Conservation (phyloP, 2,329 filamentous ascomycete genomes). For the Blastomyces silverae region DNA sequence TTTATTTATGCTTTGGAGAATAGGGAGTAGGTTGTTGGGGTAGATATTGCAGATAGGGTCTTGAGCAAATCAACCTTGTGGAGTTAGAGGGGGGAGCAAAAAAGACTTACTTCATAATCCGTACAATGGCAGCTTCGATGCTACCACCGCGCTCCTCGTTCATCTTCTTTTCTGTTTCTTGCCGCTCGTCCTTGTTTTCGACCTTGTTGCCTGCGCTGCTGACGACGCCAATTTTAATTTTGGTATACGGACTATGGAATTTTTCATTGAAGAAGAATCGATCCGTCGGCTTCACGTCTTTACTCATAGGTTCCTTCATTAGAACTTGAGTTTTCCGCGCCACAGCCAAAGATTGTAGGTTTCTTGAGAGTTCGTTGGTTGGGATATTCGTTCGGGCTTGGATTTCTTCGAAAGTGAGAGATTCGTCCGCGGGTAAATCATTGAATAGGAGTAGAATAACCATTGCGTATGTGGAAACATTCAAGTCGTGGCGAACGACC, state of each 20-base stretch:
- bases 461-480: constrained; percentile 89
- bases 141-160: constrained; percentile 45
- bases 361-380: constrained; percentile 62
- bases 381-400: constrained; percentile 76
- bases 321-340: constrained; percentile 77
- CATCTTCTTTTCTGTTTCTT: constrained; percentile 46
- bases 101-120: constrained; percentile 47
- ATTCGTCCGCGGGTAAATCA: constrained; percentile 51
- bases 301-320: constrained; percentile 70
- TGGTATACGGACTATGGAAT: constrained; percentile 75
- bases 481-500: constrained; percentile 75
- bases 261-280: constrained; percentile 73
- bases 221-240: constrained; percentile 84
- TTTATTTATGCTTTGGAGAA: background rate
- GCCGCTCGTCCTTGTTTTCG: constrained; percentile 60
- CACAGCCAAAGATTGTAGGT: constrained; percentile 73
- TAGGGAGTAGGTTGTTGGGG: background rate
- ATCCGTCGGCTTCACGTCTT: constrained; percentile 69
- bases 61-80: background rate
- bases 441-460: constrained; percentile 87
- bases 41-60: background rate
- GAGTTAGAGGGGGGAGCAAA: constrained; percentile 2
- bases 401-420: constrained; percentile 65
- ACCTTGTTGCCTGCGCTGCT: constrained; percentile 70
- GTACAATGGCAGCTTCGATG: constrained; percentile 48